Evolutionary conservation across 257 asterid species (phyloP).

Genomic region (Plantago elongata): DNA sequence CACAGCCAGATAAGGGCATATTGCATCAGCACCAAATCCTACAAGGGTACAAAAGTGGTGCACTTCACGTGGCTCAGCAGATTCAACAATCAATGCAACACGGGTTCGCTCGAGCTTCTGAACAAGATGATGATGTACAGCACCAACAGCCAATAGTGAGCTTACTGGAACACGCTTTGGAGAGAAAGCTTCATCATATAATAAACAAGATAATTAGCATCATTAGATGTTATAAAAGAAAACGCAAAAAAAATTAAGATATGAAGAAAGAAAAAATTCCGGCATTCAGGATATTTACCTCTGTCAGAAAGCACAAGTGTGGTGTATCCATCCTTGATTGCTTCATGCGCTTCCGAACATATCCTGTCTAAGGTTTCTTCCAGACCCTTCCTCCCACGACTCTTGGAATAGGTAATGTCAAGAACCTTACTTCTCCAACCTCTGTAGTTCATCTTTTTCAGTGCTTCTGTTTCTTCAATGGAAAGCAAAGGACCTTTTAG

Average conservation of each 20-base stretch:
- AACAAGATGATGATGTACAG: slow-evolving; percentile 97
- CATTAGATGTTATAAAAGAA: neutral
- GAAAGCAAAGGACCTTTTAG: slow-evolving; percentile 86
- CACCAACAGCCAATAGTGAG: slow-evolving; percentile 94
- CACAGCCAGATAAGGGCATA: slow-evolving; percentile 89
- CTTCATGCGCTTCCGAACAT: slow-evolving; percentile 80
- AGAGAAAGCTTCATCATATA: slow-evolving; percentile 62
- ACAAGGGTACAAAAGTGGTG: slow-evolving; percentile 97
- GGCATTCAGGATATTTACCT: slow-evolving; percentile 38
- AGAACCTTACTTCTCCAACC: slow-evolving; percentile 98
- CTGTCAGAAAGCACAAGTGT: slow-evolving; percentile 88
- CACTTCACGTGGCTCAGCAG: slow-evolving; percentile 99
- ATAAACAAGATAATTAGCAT: slow-evolving; percentile 12
- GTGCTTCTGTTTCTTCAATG: slow-evolving; percentile 84
- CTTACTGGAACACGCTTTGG: slow-evolving; percentile 78
- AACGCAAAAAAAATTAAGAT: no score
- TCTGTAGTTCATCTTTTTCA: slow-evolving; percentile 83
- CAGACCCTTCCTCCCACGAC: slow-evolving; percentile 74
- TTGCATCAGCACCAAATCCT: slow-evolving; percentile 98
- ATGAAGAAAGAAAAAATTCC: no score
- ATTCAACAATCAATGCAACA: slow-evolving; percentile 83
- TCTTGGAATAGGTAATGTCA: slow-evolving; percentile 74
- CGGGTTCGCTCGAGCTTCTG: slow-evolving; percentile 91
- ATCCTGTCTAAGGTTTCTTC: slow-evolving; percentile 88
- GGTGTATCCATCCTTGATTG: slow-evolving; percentile 88